phyloP scores from a whole-genome alignment of 2,329 filamentous ascomycete genomes.

The Aphanoascus verrucosus region DNA sequence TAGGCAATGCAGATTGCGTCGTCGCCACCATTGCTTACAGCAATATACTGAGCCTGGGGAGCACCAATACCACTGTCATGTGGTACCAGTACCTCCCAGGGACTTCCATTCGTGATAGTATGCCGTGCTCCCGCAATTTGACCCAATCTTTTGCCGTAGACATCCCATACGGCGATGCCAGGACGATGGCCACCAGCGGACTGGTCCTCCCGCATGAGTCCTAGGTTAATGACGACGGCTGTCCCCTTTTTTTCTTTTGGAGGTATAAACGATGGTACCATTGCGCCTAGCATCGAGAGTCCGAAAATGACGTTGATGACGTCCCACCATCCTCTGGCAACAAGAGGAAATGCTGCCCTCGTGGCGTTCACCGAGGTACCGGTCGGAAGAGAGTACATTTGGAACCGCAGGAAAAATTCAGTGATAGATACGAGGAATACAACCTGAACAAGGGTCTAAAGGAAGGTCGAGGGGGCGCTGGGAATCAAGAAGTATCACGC shows the following conservation, averaged over 20 bases:
- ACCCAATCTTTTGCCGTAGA: background rate
- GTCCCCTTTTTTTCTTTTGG: background rate
- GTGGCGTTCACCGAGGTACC: background rate
- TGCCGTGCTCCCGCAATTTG: background rate
- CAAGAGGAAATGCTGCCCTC: too few species aligned
- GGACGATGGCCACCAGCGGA: background rate
- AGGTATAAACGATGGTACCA: background rate
- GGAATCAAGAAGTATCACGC: too few species aligned
- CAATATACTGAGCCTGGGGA: background rate
- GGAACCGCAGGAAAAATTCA: background rate
- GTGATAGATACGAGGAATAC: too few species aligned
- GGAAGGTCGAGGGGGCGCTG: too few species aligned
- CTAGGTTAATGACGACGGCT: background rate
- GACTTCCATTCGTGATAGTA: background rate
- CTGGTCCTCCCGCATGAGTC: background rate
- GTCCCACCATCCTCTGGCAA: background rate
- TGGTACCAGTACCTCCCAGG: background rate
- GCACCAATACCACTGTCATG: background rate
- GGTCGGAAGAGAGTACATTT: background rate
- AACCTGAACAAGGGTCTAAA: too few species aligned
- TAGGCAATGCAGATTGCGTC: constrained; percentile 6
- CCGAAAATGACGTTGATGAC: background rate
- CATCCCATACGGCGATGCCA: background rate
- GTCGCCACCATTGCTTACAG: constrained; percentile 1
- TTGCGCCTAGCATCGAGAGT: background rate